Percentiles rank a stretch among this genome's conserved stretches.
These are phyloP conservation scores for Sarocladiaceae sp. DNA, from an alignment of 2,329 filamentous ascomycete genomes.

Conservation along the genomic window DNA sequence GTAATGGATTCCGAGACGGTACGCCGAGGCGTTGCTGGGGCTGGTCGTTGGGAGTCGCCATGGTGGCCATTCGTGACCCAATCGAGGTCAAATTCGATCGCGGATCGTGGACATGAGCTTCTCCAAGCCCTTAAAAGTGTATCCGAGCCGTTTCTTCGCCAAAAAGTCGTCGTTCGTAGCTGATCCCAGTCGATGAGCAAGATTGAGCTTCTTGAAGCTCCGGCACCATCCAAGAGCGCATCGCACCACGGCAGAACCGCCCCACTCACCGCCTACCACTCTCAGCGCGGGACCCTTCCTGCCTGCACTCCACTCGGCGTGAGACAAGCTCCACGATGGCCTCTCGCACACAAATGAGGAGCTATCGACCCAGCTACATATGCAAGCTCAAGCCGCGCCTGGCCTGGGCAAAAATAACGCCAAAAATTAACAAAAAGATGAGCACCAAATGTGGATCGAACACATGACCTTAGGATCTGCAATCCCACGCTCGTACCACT, in stretches of 20 bases:
- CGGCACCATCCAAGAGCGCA: neutral
- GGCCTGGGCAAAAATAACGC: neutral
- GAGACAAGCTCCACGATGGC: neutral
- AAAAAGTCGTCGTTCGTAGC: neutral
- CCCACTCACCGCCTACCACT: neutral
- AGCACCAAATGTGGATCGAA: slow-evolving; percentile 10
- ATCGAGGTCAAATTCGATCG: neutral
- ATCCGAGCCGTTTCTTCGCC: neutral
- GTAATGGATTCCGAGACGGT: slow-evolving; percentile 73
- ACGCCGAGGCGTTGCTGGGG: slow-evolving; percentile 33
- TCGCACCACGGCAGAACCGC: slow-evolving; percentile 8
- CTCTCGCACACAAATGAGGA: neutral
- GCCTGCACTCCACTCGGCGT: too few species aligned
- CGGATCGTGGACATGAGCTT: slow-evolving; percentile 13
- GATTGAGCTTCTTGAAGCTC: slow-evolving; percentile 8
- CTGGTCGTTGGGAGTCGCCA: slow-evolving; percentile 29
- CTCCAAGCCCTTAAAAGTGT: slow-evolving; percentile 11
- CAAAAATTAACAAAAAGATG: neutral
- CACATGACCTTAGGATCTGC: slow-evolving; percentile 10
- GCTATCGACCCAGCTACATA: too few species aligned
- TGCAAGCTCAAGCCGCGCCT: too few species aligned
- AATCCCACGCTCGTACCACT: slow-evolving; percentile 9
- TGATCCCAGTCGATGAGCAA: neutral
- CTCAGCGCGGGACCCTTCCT: neutral
- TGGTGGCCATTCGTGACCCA: slow-evolving; percentile 22